Base-by-base conservation (phyloP, 2,329 filamentous ascomycete species). In the Aspergillus ruber region DNA sequence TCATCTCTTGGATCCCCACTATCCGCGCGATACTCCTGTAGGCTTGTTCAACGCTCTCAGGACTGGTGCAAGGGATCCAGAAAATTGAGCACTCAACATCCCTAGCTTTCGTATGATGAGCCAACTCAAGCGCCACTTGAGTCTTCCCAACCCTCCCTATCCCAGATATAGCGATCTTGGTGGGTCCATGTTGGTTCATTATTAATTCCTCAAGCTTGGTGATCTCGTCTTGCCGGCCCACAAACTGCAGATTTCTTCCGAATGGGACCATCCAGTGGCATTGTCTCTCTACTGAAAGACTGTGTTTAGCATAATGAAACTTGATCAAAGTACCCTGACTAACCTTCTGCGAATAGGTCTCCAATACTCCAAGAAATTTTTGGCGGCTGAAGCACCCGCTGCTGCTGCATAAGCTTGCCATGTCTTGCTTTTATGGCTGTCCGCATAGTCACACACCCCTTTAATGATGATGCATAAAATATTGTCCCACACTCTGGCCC, bases 121-220 rank as follows among this genome's bases (percentile, higher is more conserved):
- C 53, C 18, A 63, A 29, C 47, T 63, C 57, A 3, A 63, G 48
- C 12, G 55, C 59, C 2, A 63, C 42, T 39, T 63, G 59, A 0
- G 62, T 61, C 44, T 64, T 64, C 17, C 61, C 60, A 29, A 63
- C 44, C 17, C 61, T 59, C 13, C 56, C 59, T 10, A 61, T 45
- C 10, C 58, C 60, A 21, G 23, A 32, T 9, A 63, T 53, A 6
- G 57, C 56, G n/a, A n/a, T n/a, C n/a, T n/a, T n/a, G n/a, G n/a
- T n/a, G n/a, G n/a, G n/a, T n/a, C n/a, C n/a, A n/a, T n/a, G n/a
- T n/a, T n/a, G n/a, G n/a, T n/a, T n/a, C n/a, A n/a, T n/a, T n/a
- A n/a, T n/a, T n/a, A n/a, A n/a, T n/a, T n/a, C n/a, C n/a, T n/a
- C n/a, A n/a, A n/a, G n/a, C n/a, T n/a, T n/a, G n/a, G n/a, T 18